phyloP scores from a whole-genome alignment of 345 rosid species.

The Pistacia integerrima region DNA sequence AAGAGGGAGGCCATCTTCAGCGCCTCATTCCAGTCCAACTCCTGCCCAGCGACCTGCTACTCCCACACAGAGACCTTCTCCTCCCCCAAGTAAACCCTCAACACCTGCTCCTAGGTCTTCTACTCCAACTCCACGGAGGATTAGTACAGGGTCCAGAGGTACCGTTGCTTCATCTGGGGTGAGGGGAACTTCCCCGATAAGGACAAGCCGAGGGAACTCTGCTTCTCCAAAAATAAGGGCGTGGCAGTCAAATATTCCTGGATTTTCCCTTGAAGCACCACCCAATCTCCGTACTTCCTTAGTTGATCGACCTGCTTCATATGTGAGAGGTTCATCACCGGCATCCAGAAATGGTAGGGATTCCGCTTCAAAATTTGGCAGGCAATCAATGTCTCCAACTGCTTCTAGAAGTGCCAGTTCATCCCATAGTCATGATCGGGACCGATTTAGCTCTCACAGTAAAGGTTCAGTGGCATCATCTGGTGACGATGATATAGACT shows the following conservation, averaged over 20 bases:
- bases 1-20: conserved; percentile 84
- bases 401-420: conserved; percentile 88
- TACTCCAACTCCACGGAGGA: conserved; percentile 78
- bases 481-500: conserved; percentile 86
- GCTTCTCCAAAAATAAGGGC: conserved; percentile 87
- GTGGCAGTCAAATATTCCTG: conserved; percentile 93
- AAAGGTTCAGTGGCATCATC: conserved; percentile 91
- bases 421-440: conserved; percentile 88
- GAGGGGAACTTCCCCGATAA: conserved; percentile 81
- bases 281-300: conserved; percentile 97
- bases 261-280: conserved; percentile 94
- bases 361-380: conserved; percentile 48
- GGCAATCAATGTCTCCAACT: conserved; percentile 97
- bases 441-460: conserved; percentile 76
- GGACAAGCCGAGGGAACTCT: conserved; percentile 77
- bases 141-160: conserved; percentile 56
- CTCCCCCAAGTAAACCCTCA: conserved; percentile 70
- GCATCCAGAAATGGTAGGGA: conserved; percentile 90
- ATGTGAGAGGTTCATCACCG: conserved; percentile 96
- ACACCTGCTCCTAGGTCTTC: conserved; percentile 65
- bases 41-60: conserved; percentile 53
- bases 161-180: conserved; percentile 42
- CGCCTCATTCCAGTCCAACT: conserved; percentile 72
- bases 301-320: conserved; percentile 90
- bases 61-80: conserved; percentile 75